These are phyloP conservation scores for Pezicula carpinea DNA, from an alignment of 2,329 filamentous ascomycete species.

Conservation along the genomic window DNA sequence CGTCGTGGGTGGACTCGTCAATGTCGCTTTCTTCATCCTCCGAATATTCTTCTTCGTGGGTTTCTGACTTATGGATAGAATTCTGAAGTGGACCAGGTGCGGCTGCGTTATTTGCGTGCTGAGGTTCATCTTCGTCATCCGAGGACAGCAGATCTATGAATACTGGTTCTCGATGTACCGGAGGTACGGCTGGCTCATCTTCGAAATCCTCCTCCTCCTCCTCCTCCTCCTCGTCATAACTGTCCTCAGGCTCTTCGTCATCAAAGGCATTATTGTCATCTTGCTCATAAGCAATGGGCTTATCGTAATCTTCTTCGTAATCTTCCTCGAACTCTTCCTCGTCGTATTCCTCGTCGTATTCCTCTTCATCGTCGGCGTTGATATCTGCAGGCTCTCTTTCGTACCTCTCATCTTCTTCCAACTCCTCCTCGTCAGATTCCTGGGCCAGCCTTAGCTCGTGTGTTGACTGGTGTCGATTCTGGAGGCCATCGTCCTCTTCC, in stretches of 20 bases:
- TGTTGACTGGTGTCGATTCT: neutral
- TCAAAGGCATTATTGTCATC: slow-evolving; percentile 7
- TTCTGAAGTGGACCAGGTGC: neutral
- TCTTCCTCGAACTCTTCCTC: neutral
- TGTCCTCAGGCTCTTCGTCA: slow-evolving; percentile 8
- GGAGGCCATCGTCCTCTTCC: slow-evolving; percentile 6
- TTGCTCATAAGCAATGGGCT: neutral
- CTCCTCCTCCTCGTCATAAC: slow-evolving; percentile 22
- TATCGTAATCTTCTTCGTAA: neutral
- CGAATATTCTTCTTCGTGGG: neutral
- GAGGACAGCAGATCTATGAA: slow-evolving; percentile 30
- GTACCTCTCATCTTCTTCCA: neutral
- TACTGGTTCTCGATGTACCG: slow-evolving; percentile 13
- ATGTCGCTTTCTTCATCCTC: neutral
- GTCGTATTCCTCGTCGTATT: slow-evolving; percentile 9
- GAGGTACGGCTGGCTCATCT: slow-evolving; percentile 5
- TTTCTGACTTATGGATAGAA: neutral
- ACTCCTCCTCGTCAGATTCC: slow-evolving; percentile 4
- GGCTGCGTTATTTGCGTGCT: neutral
- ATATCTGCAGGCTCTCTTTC: neutral
- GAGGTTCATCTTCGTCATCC: slow-evolving; percentile 27
- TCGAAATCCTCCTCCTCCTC: slow-evolving; percentile 20
- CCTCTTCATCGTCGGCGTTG: slow-evolving; percentile 1
- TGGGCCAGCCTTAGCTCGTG: neutral
- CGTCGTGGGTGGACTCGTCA: neutral